Evolutionary conservation across 164 flowering plant genomes (phyloP).

Genomic region (Berberis thunbergii): DNA sequence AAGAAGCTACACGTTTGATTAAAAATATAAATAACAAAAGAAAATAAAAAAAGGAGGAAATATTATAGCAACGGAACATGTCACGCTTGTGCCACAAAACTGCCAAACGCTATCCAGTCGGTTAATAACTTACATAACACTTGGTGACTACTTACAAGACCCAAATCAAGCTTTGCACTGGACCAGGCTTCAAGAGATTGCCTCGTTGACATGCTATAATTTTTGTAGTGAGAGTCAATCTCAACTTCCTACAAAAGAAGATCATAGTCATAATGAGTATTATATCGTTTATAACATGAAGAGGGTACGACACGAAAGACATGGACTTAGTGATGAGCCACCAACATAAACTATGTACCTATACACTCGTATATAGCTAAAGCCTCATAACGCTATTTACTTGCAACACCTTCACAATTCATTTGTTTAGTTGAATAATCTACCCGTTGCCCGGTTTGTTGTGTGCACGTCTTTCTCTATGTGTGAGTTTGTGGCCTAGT

Average conservation of each 20-base stretch:
- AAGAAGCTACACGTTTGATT: too few species aligned
- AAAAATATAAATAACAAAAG: not conserved
- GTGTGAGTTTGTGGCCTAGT: too few species aligned
- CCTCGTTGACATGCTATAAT: constrained; percentile 53
- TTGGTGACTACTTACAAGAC: constrained; percentile 53
- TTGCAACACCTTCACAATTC: too few species aligned
- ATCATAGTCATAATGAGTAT: constrained; percentile 2
- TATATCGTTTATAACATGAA: not conserved
- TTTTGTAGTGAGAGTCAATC: constrained; percentile 56
- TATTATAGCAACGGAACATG: not conserved
- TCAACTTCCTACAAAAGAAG: constrained; percentile 54
- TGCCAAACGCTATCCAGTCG: not conserved
- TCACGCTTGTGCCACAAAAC: not conserved
- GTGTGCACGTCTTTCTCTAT: too few species aligned
- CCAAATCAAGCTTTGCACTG: constrained; percentile 71
- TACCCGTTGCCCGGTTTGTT: too few species aligned
- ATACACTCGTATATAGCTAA: too few species aligned
- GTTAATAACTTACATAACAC: not conserved
- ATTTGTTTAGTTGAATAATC: too few species aligned
- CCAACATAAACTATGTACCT: too few species aligned
- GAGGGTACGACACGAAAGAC: not conserved
- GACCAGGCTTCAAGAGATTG: constrained; percentile 91
- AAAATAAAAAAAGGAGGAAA: not conserved
- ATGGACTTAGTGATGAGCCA: not conserved
- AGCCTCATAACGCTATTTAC: too few species aligned